Evolutionary conservation across 495 filamentous ascomycete species (phyloP), one percentile per base, ranked within the genome.

Genomic region (Platismatia glauca): DNA sequence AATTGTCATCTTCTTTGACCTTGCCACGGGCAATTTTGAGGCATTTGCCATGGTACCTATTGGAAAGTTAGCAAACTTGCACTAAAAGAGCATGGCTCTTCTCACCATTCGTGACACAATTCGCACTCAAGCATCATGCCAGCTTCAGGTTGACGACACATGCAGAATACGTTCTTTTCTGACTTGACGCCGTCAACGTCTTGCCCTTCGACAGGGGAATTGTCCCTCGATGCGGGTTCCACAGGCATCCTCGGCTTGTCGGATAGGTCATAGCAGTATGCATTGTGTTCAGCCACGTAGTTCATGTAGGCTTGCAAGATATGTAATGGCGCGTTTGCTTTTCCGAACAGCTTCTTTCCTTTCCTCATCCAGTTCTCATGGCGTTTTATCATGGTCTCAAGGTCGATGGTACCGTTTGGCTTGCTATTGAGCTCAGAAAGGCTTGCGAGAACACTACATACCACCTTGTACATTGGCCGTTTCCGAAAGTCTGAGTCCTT

Each of bases 41-140:
- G 71, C 94, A 99, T 74, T 97, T 97, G 44, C 93, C 91, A 68
- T 99, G 94, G 69, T 99, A 99, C 88, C 88, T 91, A 64, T n/a
- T 33, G 48, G 31, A 33, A 5, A 15, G 60, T 73, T 62, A 71
- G 63, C 63, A 52, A 58, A 38, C 59, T 59, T 29, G 12, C 11
- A 16, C 2, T 31, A 62, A 53, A 38, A 3, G 33, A 44, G 33
- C 15, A 44, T 34, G 55, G 18, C 20, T 31, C 57, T 44, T 77
- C 85, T 74, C 75, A 91, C 94, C 94, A 99, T 76, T 99, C 94
- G 67, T 96, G 91, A 73, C 94, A 99, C 39, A 96, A 77, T 73
- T 96, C 93, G 74, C 94, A 99, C 71, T 99, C 94, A 66, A 99
- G 96, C 94, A 99, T 99, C 88, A 97, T 93, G 29, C 94, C 94